Base-by-base conservation (phyloP, 352 stramenopile species). In the Globisporangium uncinulatum region DNA sequence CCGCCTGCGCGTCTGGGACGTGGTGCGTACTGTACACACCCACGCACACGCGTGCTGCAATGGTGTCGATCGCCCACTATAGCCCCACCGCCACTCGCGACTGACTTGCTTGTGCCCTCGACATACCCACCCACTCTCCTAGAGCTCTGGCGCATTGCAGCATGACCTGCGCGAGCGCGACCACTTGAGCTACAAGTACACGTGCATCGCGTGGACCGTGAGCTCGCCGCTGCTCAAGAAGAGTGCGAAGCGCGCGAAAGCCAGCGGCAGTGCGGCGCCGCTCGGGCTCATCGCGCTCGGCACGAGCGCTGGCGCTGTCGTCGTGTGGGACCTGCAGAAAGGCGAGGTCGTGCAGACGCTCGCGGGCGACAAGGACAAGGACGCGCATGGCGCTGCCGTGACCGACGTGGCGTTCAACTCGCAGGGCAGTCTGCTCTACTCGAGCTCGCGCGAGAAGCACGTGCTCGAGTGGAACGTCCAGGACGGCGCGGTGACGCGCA, bases 111-210 rank as follows among this genome's bases (percentile, higher is more conserved):
- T 7, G 24, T 24, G 6, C 29, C 57, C 10, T 34, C 44, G 46
- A 3, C 37, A 9, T 13, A 4, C 4, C 13, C 17, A 21, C n/a
- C 13, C 3, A 10, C 34, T 1, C 13, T 6, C 7, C 0, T 29
- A 86, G 75, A 71, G 62, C 46, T 81, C 76, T 3, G 79, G 82
- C 32, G 60, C 73, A 32, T 58, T 94, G 56, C 71, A 84, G 51
- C 76, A 85, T 63, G 85, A 94, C 55, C 69, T 92, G 15, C 86
- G 86, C 60, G 82, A 94, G 69, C 78, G 81, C 48, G 82, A 94
- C 61, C 82, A 94, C 66, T 69, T 92, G 41, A 89, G 67, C 61
- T 92, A 92, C 76, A 85, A 79, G 45, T 92, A 89, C 70, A 94
- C 82, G 45, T 73, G 72, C 58, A 63, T 87, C 31, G 74, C 82